Base-by-base conservation (phyloP, 768 basidiomycete genomes). In the Lactarius deliciosus region DNA sequence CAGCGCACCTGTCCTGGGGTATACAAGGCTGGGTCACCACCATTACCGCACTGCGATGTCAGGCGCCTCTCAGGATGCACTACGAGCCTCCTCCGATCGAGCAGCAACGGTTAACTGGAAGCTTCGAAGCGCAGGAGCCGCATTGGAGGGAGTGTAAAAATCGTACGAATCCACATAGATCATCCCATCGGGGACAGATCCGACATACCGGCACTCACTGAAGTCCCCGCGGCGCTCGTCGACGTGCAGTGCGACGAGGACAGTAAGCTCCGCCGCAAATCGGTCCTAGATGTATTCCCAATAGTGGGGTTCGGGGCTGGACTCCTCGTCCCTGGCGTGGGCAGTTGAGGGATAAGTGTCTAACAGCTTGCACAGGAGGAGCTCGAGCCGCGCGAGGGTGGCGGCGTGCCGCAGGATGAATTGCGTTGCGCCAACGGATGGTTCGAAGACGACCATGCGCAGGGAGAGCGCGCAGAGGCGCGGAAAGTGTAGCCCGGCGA, bases 401-500 rank as follows among this genome's bases (percentile, higher is more conserved):
- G 18, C n/a, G 7, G 61, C 61, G 8, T 55, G 36, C 5, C 30
- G 10, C 13, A 54, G 11, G 50, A 63, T 40, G 36, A 56, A 63
- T 4, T 3, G 3, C 50, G 30, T 36, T 2, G n/a, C 36, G 22
- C 34, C 61, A 7, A 36, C 36, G 34, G 20, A 22, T 15, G 45
- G 45, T 7, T 16, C 22, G n/a, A 62, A 62, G 8, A 62, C 32
- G 18, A 62, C 28, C 16, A 3, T 16, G 11, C 47, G n/a, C 11
- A 62, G n/a, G 16, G 61, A 62, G 32, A 38, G 61, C n/a, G 22
- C 7, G 10, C 16, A 16, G 15, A 62, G 61, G 61, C 38, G 32
- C 9, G 61, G 43, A 28, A 47, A 62, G n/a, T 36, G 43, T 32
- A 54, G 15, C 10, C 22, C 20, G 4, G 18, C 45, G 30, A 62